Evolutionary conservation across 2,329 filamentous ascomycete genomes (phyloP).

Genomic region (Sclerotinia nivalis): DNA sequence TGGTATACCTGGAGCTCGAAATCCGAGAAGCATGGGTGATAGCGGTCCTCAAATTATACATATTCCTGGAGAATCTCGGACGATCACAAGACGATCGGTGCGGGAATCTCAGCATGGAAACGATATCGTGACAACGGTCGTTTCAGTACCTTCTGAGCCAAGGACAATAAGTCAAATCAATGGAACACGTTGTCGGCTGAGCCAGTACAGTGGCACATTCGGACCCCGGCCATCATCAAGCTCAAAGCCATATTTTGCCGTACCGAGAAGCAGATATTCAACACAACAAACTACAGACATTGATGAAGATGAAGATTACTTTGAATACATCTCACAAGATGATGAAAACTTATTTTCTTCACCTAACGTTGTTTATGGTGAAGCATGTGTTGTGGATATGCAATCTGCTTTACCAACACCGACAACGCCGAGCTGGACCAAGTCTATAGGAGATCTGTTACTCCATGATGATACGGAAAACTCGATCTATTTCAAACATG

Average conservation of each 20-base stretch:
- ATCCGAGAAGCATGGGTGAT: not conserved
- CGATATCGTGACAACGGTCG: slow-evolving; percentile 30
- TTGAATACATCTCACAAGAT: slow-evolving; percentile 25
- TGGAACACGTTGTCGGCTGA: not conserved
- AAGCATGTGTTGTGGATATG: slow-evolving; percentile 40
- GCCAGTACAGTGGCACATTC: slow-evolving; percentile 21
- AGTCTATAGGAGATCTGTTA: slow-evolving; percentile 30
- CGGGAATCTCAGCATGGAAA: slow-evolving; percentile 19
- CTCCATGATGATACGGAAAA: not conserved
- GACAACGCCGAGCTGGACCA: slow-evolving; percentile 26
- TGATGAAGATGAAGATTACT: slow-evolving; percentile 26
- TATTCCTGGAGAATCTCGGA: slow-evolving; percentile 11
- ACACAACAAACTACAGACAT: slow-evolving; percentile 6
- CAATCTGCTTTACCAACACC: slow-evolving; percentile 28
- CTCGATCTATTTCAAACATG: slow-evolving; percentile 25
- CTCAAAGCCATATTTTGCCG: not conserved
- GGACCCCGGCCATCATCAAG: slow-evolving; percentile 9
- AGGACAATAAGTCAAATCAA: slow-evolving; percentile 1
- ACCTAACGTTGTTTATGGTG: slow-evolving; percentile 34
- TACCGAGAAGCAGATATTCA: slow-evolving; percentile 15
- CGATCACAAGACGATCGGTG: not conserved
- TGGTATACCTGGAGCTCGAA: not conserved
- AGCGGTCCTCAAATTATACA: slow-evolving; percentile 11
- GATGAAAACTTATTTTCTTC: slow-evolving; percentile 23
- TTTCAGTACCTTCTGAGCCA: slow-evolving; percentile 28